Base-by-base conservation (phyloP, 129 eudicot species). In the Centaurea solstitialis region DNA sequence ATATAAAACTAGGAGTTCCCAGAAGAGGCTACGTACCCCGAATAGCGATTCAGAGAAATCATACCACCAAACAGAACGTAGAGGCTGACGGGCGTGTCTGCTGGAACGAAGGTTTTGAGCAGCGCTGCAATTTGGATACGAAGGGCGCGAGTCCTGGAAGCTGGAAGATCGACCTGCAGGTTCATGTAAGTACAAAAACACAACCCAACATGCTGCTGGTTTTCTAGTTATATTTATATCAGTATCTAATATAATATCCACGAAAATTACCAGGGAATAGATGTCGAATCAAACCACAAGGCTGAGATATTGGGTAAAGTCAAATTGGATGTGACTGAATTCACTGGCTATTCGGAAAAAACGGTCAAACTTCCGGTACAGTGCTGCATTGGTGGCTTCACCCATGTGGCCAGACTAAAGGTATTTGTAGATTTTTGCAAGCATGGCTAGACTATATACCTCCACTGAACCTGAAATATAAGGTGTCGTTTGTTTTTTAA, bases 91-190 rank as follows among this genome's bases (percentile, higher is more conserved):
- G 92, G 35, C 13, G 71, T 47, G 87, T 88, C 50, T 20, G 59
- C 38, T 88, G 92, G 92, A 83, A 88, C 18, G 89, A 88, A 86
- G 76, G 73, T 8, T 88, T 88, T 66, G 89, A 83, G 84, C 92
- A 83, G n/a, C 64, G 64, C 71, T 88, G 89, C 84, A 88, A 66
- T 15, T 74, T 79, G 38, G 84, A 80, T 74, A 40, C 9, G 64
- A 77, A 82, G 70, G 73, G 71, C 53, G 22, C 9, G 82, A 73
- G 81, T 40, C 70, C 37, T 26, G 71, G 21, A 73, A 73, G 76
- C 89, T 83, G 89, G 87, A 86, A 80, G 78, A 86, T 88, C 71
- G 26, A 83, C 12, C 84, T 88, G 13, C 68, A 80, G 70, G 38
- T 88, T 80, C 84, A 88, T 62, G 89, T 88, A 83, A 88, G 87